A percentile compares a stretch with the other conserved stretches of the same genome.
Evolutionary conservation across 129 eudicot species (phyloP).

Genomic region (Helianthus annuus): HanXRQr2.0-SUNRISE NC_035441.2:173795655-173796154

Average conservation of each 20-base stretch:
- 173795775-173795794: constrained; percentile 12
- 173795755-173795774: constrained; percentile 15
- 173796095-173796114: too few species aligned
- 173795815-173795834: constrained; percentile 27
- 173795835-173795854: constrained; percentile 15
- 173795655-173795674: constrained; percentile 21
- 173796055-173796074: too few species aligned
- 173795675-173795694: constrained; percentile 34
- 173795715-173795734: constrained; percentile 1
- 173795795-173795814: background rate
- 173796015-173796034: too few species aligned
- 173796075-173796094: too few species aligned
- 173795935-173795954: background rate
- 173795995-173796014: too few species aligned
- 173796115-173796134: too few species aligned
- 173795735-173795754: background rate
- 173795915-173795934: background rate
- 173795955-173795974: background rate
- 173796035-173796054: too few species aligned
- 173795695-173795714: constrained; percentile 8
- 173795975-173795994: too few species aligned
- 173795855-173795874: constrained; percentile 3
- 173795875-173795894: background rate
- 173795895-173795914: background rate
- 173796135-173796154: too few species aligned